Conservation (phyloP, 2,329 filamentous ascomycete species). For the Onygenales sp. region DNA sequence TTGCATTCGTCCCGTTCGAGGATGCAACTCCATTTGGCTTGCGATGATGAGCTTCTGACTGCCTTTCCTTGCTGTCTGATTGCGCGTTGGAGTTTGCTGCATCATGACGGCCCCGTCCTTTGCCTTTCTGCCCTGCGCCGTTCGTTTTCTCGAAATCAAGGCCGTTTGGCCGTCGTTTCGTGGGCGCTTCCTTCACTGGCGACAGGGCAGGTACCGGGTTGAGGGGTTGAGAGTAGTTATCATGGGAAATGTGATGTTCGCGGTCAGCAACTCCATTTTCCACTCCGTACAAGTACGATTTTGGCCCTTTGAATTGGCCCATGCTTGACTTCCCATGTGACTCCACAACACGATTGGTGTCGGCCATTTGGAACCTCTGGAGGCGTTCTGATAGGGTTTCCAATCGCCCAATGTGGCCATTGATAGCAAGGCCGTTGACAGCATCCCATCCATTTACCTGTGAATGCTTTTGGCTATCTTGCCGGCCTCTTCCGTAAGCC, state of each 20-base stretch:
- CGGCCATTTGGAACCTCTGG: conserved; percentile 29
- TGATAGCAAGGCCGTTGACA: conserved; percentile 10
- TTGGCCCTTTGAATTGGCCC: conserved; percentile 11
- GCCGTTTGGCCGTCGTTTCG: conserved; percentile 23
- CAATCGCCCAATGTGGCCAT: conserved; percentile 21
- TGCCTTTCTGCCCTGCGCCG: conserved; percentile 24
- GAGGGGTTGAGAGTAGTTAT: conserved; percentile 11
- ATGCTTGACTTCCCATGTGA: conserved; percentile 14
- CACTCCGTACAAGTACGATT: conserved; percentile 11
- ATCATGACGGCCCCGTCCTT: conserved; percentile 26
- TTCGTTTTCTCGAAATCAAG: conserved; percentile 25
- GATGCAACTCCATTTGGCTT: conserved; percentile 24
- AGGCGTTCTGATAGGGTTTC: conserved; percentile 28
- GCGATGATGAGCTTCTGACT: conserved; percentile 17
- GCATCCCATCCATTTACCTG: conserved; percentile 10
- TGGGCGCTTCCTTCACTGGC: conserved; percentile 20
- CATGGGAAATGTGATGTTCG: conserved; percentile 18
- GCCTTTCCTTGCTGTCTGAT: conserved; percentile 22
- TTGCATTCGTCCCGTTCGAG: conserved; percentile 7
- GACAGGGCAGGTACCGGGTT: conserved; percentile 14
- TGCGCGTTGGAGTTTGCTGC: conserved; percentile 7
- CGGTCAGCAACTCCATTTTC: conserved; percentile 24
- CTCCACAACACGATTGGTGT: conserved; percentile 22
- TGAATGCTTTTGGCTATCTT: conserved; percentile 16
- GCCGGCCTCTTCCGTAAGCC: conserved; percentile 18